These are phyloP conservation scores for Pyronema domesticum DNA, from an alignment of 495 filamentous ascomycete genomes.

Conservation along the genomic window DNA sequence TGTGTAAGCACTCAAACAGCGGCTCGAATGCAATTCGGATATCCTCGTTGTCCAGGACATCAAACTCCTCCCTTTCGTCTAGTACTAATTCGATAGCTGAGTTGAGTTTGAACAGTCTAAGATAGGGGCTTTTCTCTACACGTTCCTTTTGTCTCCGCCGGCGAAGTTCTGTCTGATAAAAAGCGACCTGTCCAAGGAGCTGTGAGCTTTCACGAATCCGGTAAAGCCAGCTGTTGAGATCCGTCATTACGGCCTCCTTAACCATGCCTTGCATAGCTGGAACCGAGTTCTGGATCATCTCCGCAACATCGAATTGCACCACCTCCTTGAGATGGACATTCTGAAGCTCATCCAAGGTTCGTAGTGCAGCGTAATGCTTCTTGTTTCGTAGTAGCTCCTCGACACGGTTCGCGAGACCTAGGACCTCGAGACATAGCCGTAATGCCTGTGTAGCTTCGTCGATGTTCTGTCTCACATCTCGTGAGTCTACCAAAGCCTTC, in stretches of 20 bases:
- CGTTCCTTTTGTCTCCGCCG: slow-evolving; percentile 67
- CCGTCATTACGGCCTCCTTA: slow-evolving; percentile 88
- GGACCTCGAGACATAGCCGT: slow-evolving; percentile 75
- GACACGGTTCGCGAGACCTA: slow-evolving; percentile 85
- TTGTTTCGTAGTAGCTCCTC: slow-evolving; percentile 78
- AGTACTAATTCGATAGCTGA: slow-evolving; percentile 89
- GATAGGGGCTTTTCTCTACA: slow-evolving; percentile 46
- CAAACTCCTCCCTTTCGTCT: slow-evolving; percentile 88
- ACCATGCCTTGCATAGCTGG: slow-evolving; percentile 84
- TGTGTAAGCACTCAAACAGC: slow-evolving; percentile 88
- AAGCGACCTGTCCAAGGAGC: slow-evolving; percentile 88
- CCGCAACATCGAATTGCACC: slow-evolving; percentile 85
- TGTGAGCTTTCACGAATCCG: slow-evolving; percentile 89
- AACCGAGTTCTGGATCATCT: slow-evolving; percentile 86
- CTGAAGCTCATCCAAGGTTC: slow-evolving; percentile 86
- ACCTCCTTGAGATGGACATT: slow-evolving; percentile 89
- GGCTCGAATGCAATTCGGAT: slow-evolving; percentile 87
- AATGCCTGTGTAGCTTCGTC: slow-evolving; percentile 81
- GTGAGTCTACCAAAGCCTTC: slow-evolving; percentile 75
- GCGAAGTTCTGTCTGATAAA: slow-evolving; percentile 85
- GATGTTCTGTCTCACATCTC: slow-evolving; percentile 85
- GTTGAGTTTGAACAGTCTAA: slow-evolving; percentile 76
- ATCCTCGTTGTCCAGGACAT: slow-evolving; percentile 84
- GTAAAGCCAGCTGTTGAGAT: slow-evolving; percentile 95
- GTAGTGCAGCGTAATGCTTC: slow-evolving; percentile 85